Conservation (phyloP, 148 eudicot genomes). For the Polygonum maritimum region DNA sequence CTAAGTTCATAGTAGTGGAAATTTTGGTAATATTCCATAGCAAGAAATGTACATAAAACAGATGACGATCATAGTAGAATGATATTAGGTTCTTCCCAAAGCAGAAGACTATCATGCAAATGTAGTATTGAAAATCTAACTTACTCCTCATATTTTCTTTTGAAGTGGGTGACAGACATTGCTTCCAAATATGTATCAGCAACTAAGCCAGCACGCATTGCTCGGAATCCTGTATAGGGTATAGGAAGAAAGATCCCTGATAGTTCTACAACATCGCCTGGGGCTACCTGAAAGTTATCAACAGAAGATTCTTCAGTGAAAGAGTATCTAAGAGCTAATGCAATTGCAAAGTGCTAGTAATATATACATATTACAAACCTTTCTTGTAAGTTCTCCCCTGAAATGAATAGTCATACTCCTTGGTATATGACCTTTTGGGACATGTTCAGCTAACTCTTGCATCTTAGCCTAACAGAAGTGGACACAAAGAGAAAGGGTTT, state of each 20-base stretch:
- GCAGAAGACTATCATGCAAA: not conserved
- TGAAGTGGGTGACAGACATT: constrained; percentile 91
- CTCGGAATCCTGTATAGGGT: constrained; percentile 95
- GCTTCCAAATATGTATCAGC: constrained; percentile 99
- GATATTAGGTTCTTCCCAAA: not conserved
- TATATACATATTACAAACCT: constrained; percentile 38
- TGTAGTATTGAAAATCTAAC: constrained; percentile 13
- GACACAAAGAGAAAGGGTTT: not conserved
- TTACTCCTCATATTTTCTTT: constrained; percentile 99
- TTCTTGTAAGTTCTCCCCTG: constrained; percentile 95
- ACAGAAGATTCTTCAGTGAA: not conserved
- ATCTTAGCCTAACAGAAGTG: constrained; percentile 66
- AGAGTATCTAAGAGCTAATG: not conserved
- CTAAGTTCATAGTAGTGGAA: not conserved
- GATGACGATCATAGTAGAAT: not conserved
- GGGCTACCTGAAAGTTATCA: constrained; percentile 50
- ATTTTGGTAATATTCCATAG: not conserved
- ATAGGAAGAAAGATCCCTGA: constrained; percentile 96
- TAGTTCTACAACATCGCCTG: constrained; percentile 92
- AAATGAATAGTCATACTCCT: constrained; percentile 87
- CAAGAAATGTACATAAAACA: not conserved
- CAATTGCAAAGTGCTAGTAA: not conserved
- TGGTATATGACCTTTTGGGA: constrained; percentile 99
- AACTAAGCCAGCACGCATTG: constrained; percentile 95
- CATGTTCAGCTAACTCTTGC: constrained; percentile 95